These are phyloP conservation scores for Coemansia sp. DNA, from an alignment of 192 early-diverging fungal genomes.

Conservation along the genomic window DNA sequence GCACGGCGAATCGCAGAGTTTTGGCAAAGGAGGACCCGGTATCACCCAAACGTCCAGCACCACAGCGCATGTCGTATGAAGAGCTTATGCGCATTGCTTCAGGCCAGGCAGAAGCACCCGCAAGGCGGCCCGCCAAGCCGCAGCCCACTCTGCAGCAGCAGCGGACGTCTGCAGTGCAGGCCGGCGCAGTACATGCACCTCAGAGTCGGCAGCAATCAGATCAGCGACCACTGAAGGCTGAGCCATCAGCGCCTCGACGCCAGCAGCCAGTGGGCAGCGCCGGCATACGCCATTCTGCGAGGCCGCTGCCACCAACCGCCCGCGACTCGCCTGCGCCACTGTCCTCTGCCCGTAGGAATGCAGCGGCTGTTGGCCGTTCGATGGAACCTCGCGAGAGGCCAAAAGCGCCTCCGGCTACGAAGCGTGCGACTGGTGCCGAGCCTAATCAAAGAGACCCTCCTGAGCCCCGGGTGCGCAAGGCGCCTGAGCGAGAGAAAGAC, in stretches of 20 bases:
- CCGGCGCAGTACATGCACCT: neutral
- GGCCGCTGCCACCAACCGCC: neutral
- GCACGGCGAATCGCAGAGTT: neutral
- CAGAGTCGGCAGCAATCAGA: constrained; percentile 10
- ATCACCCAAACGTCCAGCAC: neutral
- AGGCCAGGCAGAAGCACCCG: constrained; percentile 11
- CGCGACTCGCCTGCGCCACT: neutral
- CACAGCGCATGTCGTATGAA: constrained; percentile 36
- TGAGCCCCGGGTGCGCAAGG: constrained; percentile 12
- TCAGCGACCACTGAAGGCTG: neutral
- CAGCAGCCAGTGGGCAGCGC: constrained; percentile 3
- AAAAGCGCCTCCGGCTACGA: neutral
- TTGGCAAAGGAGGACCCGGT: neutral
- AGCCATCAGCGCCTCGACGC: constrained; percentile 5
- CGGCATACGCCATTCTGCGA: neutral
- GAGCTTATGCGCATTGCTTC: constrained; percentile 55
- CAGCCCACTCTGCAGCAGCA: constrained; percentile 3
- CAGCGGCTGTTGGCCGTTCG: neutral
- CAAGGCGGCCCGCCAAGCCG: neutral
- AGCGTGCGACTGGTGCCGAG: neutral
- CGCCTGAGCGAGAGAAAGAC: constrained; percentile 49
- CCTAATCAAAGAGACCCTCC: neutral
- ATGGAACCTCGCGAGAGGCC: neutral
- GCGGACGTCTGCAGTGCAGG: neutral
- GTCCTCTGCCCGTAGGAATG: neutral